Base-by-base conservation (phyloP, 2,329 filamentous ascomycete species). In the Harringtonia lauricola region DNA sequence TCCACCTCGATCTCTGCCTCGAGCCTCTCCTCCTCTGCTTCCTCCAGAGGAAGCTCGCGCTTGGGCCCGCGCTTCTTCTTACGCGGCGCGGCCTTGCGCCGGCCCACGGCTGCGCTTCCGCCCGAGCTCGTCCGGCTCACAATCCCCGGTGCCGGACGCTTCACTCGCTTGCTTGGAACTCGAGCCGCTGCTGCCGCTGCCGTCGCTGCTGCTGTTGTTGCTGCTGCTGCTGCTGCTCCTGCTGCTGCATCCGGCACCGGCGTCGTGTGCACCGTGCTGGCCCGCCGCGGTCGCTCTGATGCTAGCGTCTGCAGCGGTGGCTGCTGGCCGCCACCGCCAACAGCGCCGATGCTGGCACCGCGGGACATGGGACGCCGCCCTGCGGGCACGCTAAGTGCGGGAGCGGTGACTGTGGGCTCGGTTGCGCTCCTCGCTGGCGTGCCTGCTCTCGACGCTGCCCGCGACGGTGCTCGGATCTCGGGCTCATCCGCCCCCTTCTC, bases 121-220 rank as follows among this genome's bases (percentile, higher is more conserved):
- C 74, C 74, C 52, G 71, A 72, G 59, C 69, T 75, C 30, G 72
- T 78, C 50, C 70, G 70, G 57, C 70, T 84, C 53, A 88, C 76
- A 51, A 84, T 70, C 45, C 83, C 83, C 12, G 83, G 84, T 26
- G 81, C 83, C 37, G 83, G 83, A 45, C 79, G 69, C 63, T 82
- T 86, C 42, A 72, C 67, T 41, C 83, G 76, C 55, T 79, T 75
- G 52, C 64, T 68, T n/a, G 63, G 57, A 43, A 62, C 64, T 44
- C 64, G 64, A 38, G 58, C 46, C 50, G 73, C 72, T 75, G 47
- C 31, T 19, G 8, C 52, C 46, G 64, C 72, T 10, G 74, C 74
- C 1, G 74, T 78, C 53, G 72, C n/a, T n/a, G n/a, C n/a, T n/a
- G n/a, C n/a, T n/a, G n/a, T n/a, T n/a, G n/a, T n/a, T n/a, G n/a